Base-by-base conservation (phyloP, 23 red algal species). In the Chondrus crispus region DNA sequence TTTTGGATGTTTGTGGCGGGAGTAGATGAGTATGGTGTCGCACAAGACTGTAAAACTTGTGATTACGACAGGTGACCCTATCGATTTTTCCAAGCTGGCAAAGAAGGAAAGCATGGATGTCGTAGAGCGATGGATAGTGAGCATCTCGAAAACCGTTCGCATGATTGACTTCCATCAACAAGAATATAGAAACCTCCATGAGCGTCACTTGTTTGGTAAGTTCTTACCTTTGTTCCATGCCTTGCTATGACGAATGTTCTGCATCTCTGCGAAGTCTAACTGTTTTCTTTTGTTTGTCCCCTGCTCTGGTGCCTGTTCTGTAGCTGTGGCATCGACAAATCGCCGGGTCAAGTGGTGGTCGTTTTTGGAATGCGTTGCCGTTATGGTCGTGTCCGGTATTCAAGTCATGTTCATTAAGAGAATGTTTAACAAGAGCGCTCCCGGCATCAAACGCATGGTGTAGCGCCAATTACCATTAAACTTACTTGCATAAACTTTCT, bases 141-240 rank as follows among this genome's bases (percentile, higher is more conserved):
- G 83, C 73, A 90, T 95, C 60, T 78, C 93, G 36, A 85, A 95
- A 57, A 89, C 85, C 39, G 93, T 88, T 18, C 77, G 93, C 55
- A 95, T 95, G 93, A 90, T 95, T 90, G 93, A 94, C 37, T 95
- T 95, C 77, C 93, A 95, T 62, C 93, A 95, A 83, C 84, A 89
- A 50, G 85, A 95, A 46, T 95, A 95, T 75, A 64, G 85, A 44
- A 88, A 75, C 76, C 76, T 95, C 20, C 93, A 95, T 68, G 93
- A 95, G 74, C 85, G 93, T 36, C 93, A 95, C 64, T 68, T 95
- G 18, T 81, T 70, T 29, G 75, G 92, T 94, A 94, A 78, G 92
- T 87, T 68, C 39, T 74, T 10, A 12, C 47, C 35, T 32, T 13
- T 72, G 66, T 20, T 20, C 50, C 50, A 55, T 55, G 12, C 12